These are phyloP conservation scores for Phaeosphaeriaceae sp. DNA, from an alignment of 2,329 filamentous ascomycete genomes.

Conservation along the genomic window DNA sequence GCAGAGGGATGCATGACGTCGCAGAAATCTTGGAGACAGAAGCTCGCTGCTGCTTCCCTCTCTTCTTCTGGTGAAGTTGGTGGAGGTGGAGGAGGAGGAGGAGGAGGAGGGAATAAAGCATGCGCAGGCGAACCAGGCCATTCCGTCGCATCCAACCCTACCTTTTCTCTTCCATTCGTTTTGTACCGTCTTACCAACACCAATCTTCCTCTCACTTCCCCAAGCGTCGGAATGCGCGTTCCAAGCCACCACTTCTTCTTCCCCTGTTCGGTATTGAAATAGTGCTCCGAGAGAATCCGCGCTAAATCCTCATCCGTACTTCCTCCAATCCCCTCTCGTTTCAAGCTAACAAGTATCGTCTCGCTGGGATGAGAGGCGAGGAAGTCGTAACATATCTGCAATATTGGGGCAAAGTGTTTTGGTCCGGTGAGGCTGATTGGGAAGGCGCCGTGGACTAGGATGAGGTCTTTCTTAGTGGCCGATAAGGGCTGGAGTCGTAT, in stretches of 20 bases:
- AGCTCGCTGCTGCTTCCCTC: conserved; percentile 28
- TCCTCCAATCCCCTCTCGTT: conserved; percentile 86
- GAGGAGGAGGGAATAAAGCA: conserved; percentile 69
- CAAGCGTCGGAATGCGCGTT: conserved; percentile 75
- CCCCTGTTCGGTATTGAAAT: conserved; percentile 60
- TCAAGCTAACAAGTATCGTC: conserved; percentile 84
- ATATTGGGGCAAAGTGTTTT: conserved; percentile 79
- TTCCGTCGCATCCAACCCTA: conserved; percentile 64
- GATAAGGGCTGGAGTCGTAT: conserved; percentile 78
- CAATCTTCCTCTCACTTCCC: conserved; percentile 81
- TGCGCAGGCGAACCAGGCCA: conserved; percentile 93
- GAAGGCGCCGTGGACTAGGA: conserved; percentile 89
- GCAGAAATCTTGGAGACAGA: conserved; percentile 95
- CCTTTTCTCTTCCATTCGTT: neutral
- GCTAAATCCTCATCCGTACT: conserved; percentile 81
- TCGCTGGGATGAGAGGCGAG: conserved; percentile 80
- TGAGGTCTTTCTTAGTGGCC: conserved; percentile 69
- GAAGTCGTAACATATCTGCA: conserved; percentile 76
- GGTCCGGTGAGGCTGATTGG: conserved; percentile 83
- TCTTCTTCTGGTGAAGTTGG: neutral
- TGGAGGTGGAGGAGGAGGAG: conserved; percentile 60
- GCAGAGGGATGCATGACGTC: conserved; percentile 78
- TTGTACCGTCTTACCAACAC: conserved; percentile 83
- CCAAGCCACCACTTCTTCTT: conserved; percentile 77
- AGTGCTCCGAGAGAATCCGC: conserved; percentile 75